These are phyloP conservation scores for Fusarium longipes DNA, from an alignment of 2,329 filamentous ascomycete species.

Conservation along the genomic window DNA sequence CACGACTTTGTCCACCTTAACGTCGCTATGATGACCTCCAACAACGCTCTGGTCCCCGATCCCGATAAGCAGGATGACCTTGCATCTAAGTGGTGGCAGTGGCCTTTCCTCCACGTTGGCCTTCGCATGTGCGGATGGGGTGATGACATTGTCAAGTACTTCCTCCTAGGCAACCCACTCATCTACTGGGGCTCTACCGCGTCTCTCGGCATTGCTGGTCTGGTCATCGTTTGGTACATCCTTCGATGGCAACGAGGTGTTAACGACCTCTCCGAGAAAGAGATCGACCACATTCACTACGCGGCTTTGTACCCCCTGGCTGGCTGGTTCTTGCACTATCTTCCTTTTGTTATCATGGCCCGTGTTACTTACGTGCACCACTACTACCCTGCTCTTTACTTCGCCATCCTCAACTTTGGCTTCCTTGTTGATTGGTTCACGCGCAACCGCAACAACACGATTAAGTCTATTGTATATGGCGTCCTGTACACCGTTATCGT, in stretches of 20 bases:
- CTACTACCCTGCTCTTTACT: conserved; percentile 98
- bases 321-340: conserved; percentile 96
- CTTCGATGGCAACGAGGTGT: conserved; percentile 97
- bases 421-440: conserved; percentile 90
- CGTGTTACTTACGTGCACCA: conserved; percentile 99
- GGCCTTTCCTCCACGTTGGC: conserved; percentile 94
- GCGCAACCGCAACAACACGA: conserved; percentile 69
- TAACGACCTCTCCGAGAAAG: conserved; percentile 78
- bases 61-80: conserved; percentile 99
- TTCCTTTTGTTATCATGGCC: conserved; percentile 97
- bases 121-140: conserved; percentile 99
- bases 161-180: conserved; percentile 94
- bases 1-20: conserved; percentile 98
- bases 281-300: conserved; percentile 96
- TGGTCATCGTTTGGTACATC: conserved; percentile 84
- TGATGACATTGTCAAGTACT: conserved; percentile 95
- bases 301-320: conserved; percentile 89
- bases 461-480: conserved; percentile 78
- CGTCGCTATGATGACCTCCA: conserved; percentile 99
- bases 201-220: conserved; percentile 76
- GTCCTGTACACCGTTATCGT: conserved; percentile 79
- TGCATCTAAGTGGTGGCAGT: conserved; percentile 97
- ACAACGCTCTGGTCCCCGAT: conserved; percentile 97
- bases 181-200: conserved; percentile 96
- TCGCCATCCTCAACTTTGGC: conserved; percentile 88